Conservation (phyloP, 495 filamentous ascomycete genomes). For the Filosporella fistucella region DNA sequence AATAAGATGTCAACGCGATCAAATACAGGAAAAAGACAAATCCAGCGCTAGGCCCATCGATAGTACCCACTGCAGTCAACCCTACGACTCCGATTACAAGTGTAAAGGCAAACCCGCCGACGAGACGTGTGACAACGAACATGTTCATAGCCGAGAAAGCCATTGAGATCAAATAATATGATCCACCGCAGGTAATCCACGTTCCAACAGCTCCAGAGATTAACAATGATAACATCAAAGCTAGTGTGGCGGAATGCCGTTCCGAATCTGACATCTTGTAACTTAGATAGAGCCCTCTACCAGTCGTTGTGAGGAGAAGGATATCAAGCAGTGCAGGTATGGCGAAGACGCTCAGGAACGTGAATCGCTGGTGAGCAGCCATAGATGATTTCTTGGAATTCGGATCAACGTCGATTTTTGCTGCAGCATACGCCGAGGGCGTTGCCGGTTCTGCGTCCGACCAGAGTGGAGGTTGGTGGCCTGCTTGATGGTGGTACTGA, state of each 20-base stretch:
- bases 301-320: constrained; percentile 48
- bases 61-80: constrained; percentile 40
- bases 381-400: constrained; percentile 39
- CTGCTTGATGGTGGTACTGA: constrained; percentile 39
- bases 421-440: constrained; percentile 38
- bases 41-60: constrained; percentile 30
- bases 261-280: constrained; percentile 46
- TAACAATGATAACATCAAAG: constrained; percentile 52
- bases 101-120: constrained; percentile 52
- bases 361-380: constrained; percentile 48
- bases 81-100: constrained; percentile 42
- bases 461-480: constrained; percentile 38
- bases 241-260: constrained; percentile 48
- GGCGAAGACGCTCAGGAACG: constrained; percentile 57
- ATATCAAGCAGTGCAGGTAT: constrained; percentile 59
- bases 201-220: constrained; percentile 54
- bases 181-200: constrained; percentile 53
- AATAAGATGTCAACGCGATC: constrained; percentile 41
- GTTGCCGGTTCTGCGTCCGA: constrained; percentile 26
- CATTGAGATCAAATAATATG: constrained; percentile 56
- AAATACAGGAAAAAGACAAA: constrained; percentile 48
- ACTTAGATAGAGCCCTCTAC: constrained; percentile 54
- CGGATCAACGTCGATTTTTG: constrained; percentile 52
- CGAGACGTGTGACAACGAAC: constrained; percentile 52
- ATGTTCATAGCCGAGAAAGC: constrained; percentile 57